phyloP scores from a whole-genome alignment of 75 land plant species.

The Cunninghamia lanceolata region DNA sequence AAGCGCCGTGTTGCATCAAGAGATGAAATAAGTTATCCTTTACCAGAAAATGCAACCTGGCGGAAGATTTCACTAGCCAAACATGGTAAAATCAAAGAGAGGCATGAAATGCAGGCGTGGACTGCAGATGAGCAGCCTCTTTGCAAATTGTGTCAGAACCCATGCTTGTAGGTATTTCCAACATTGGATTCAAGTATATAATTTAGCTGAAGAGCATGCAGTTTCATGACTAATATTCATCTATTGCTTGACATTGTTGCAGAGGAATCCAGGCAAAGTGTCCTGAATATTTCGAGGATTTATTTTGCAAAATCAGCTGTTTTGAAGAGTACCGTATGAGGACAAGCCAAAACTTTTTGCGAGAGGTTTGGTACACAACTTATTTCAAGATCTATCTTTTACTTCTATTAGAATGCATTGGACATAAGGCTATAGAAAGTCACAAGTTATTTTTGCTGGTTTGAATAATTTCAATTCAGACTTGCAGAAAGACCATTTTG shows the following conservation, averaged over 20 bases:
- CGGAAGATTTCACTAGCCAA: conserved; percentile 42
- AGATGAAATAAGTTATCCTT: conserved; percentile 52
- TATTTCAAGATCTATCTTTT: not conserved
- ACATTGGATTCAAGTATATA: not conserved
- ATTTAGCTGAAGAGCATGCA: not conserved
- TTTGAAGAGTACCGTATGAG: conserved; percentile 64
- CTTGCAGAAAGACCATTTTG: not conserved
- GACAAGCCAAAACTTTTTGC: conserved; percentile 67
- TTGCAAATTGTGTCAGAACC: conserved; percentile 89
- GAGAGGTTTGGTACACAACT: conserved; percentile 42
- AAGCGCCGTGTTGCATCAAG: conserved; percentile 71
- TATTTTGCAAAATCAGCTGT: conserved; percentile 77
- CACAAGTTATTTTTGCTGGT: not conserved
- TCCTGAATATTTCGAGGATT: conserved; percentile 84
- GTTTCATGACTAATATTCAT: not conserved
- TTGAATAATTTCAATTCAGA: not conserved
- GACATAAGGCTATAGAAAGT: not conserved
- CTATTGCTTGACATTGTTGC: conserved; percentile 9
- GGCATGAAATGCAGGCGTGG: conserved; percentile 70
- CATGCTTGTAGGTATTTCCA: conserved; percentile 68
- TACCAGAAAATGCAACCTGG: conserved; percentile 77
- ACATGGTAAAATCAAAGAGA: conserved; percentile 42
- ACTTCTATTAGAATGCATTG: not conserved
- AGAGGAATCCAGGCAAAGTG: conserved; percentile 54
- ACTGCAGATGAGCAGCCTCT: conserved; percentile 57